These are phyloP conservation scores for Ogataea nitratoaversa DNA, from an alignment of 805 yeast species.

Conservation along the genomic window DNA sequence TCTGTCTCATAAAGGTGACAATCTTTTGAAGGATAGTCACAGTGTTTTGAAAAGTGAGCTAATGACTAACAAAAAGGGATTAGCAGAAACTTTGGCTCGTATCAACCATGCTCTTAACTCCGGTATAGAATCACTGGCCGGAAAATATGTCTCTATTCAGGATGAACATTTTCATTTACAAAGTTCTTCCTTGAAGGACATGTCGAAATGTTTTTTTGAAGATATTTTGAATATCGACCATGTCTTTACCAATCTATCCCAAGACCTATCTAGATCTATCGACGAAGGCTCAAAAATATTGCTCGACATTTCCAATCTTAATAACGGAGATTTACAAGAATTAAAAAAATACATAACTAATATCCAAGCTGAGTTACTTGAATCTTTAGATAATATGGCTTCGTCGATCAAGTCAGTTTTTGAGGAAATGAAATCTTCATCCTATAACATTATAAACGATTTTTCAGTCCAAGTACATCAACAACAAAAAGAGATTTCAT, in stretches of 20 bases:
- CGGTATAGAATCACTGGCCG: background rate
- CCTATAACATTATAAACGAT: background rate
- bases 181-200: background rate
- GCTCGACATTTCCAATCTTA: slow-evolving; percentile 1
- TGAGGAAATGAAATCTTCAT: background rate
- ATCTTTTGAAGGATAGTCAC: background rate
- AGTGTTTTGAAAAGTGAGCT: background rate
- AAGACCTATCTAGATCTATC: slow-evolving; percentile 1
- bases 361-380: background rate
- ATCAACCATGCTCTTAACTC: background rate
- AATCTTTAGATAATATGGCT: background rate
- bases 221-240: background rate
- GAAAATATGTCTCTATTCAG: background rate
- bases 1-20: background rate
- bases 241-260: background rate
- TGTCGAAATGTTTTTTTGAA: background rate
- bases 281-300: slow-evolving; percentile 3
- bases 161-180: background rate
- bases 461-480: background rate
- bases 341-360: background rate
- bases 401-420: slow-evolving; percentile 1
- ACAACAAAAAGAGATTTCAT: background rate
- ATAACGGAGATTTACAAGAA: background rate
- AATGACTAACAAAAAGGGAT: background rate
- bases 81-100: background rate